Evolutionary conservation across 1,139 yeast species (phyloP).

Genomic region (Diutina pseudorugosa): DNA sequence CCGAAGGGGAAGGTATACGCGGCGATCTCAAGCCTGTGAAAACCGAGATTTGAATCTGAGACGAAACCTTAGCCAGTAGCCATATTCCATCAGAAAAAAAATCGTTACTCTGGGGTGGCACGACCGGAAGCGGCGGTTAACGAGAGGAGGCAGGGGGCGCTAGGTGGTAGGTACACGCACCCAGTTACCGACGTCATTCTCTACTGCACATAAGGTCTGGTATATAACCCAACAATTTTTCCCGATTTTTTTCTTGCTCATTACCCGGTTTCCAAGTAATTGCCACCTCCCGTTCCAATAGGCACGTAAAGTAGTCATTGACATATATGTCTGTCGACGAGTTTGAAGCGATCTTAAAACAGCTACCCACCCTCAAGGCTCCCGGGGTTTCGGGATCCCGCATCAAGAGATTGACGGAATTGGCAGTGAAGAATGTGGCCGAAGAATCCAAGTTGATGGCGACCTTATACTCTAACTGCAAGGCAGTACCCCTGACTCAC

Average conservation of each 20-base stretch:
- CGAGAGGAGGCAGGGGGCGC: not conserved
- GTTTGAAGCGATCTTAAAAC: slow-evolving; percentile 60
- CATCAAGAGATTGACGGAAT: slow-evolving; percentile 71
- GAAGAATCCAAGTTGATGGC: slow-evolving; percentile 49
- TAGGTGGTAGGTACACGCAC: not conserved
- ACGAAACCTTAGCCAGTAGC: not conserved
- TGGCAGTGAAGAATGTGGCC: slow-evolving; percentile 60
- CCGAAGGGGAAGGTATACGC: not conserved
- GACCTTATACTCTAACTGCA: slow-evolving; percentile 55
- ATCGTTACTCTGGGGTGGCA: no score
- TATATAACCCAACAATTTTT: not conserved
- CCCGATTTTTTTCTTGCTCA: not conserved
- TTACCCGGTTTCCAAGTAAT: not conserved
- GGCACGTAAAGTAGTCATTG: slow-evolving; percentile 4
- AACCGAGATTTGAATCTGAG: not conserved
- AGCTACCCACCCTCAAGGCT: slow-evolving; percentile 65
- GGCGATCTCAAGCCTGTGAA: not conserved
- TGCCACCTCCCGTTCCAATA: not conserved
- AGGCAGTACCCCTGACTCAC: slow-evolving; percentile 65
- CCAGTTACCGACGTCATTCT: not conserved
- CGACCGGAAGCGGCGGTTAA: not conserved
- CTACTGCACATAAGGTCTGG: not conserved
- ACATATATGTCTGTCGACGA: slow-evolving; percentile 14
- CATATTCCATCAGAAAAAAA: no score
- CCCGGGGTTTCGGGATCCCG: slow-evolving; percentile 96